Evolutionary conservation across 225 moss, liverwort and hornwort genomes (phyloP), one percentile per base, ranked within the genome.

Genomic region (Marchantia paleacea): DNA sequence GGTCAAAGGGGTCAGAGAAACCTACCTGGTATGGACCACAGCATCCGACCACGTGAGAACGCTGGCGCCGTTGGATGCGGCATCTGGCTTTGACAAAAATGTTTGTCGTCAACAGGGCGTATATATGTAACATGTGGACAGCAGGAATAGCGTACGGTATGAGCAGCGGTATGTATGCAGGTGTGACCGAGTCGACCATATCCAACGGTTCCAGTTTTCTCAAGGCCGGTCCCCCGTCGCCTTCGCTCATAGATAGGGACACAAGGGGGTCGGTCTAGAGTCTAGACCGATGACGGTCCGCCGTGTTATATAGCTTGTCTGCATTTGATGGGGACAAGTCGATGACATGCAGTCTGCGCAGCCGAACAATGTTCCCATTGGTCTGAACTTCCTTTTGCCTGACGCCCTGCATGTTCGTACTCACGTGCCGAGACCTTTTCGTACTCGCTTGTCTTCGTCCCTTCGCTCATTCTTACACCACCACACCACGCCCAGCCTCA

Each of bases 381-480:
- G 26, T 65, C 26, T 28, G 65, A 24, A 12, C 8, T 8, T 24
- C 26, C 66, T 67, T 67, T 67, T 29, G 4, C 11, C 66, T 67
- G 66, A 67, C 66, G 9, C 66, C 30, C 68, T 29, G 68, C 68
- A 68, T 30, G 68, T 68, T 68, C 68, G 68, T 31, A 31, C 68
- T 68, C 68, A 68, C 68, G 68, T 68, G 68, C 68, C 68, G 29
- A 31, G 15, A 5, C 28, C 68, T 68, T 68, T 30, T 6, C 7
- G 62, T 62, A 24, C 62, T 22, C 62, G 9, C 24, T 7, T 62
- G n/a, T 62, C n/a, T 24, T 24, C 24, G 5, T 58, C 58, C 39
- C 39, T 39, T 18, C 13, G 13, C 13, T 58, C 10, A 15, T 16
- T 58, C 58, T 62, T 24, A 6, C 62, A 3, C 62, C 39, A 5